These are phyloP conservation scores for Ceratobasidium sp. DNA, from an alignment of 1,284 basidiomycete species.

Conservation along the genomic window DNA sequence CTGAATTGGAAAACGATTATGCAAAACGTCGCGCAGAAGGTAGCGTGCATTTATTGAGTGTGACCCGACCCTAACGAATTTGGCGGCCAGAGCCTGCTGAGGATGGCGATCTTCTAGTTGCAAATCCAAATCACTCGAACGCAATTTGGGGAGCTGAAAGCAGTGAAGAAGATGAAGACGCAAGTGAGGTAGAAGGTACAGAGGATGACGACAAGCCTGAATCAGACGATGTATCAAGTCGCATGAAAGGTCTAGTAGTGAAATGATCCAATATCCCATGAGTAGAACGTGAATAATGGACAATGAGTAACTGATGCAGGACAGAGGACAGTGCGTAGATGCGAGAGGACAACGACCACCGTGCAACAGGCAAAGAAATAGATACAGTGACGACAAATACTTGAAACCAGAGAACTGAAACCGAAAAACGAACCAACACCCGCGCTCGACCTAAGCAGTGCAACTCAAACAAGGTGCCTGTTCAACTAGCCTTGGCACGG, in stretches of 20 bases:
- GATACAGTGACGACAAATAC: neutral
- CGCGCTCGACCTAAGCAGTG: neutral
- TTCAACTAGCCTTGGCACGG: neutral
- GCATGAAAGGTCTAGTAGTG: constrained; percentile 34
- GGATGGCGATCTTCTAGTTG: constrained; percentile 64
- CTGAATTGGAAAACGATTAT: constrained; percentile 75
- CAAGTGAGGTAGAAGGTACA: constrained; percentile 5
- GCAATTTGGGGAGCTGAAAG: constrained; percentile 49
- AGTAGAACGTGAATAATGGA: constrained; percentile 20
- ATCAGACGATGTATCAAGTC: constrained; percentile 43
- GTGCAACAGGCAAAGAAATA: constrained; percentile 2
- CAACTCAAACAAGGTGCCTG: constrained; percentile 8
- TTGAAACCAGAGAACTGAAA: constrained; percentile 7
- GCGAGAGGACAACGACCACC: neutral
- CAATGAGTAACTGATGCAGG: constrained; percentile 22
- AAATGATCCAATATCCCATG: constrained; percentile 27
- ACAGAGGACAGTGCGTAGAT: constrained; percentile 8
- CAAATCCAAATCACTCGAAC: constrained; percentile 65
- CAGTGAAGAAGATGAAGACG: constrained; percentile 47
- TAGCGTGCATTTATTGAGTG: constrained; percentile 49
- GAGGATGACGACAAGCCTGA: constrained; percentile 47
- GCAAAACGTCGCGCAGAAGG: constrained; percentile 64
- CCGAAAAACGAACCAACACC: neutral
- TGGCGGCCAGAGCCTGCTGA: constrained; percentile 54
- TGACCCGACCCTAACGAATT: constrained; percentile 1